These are phyloP conservation scores for Russula sp. DNA, from an alignment of 768 basidiomycete genomes.

Conservation along the genomic window DNA sequence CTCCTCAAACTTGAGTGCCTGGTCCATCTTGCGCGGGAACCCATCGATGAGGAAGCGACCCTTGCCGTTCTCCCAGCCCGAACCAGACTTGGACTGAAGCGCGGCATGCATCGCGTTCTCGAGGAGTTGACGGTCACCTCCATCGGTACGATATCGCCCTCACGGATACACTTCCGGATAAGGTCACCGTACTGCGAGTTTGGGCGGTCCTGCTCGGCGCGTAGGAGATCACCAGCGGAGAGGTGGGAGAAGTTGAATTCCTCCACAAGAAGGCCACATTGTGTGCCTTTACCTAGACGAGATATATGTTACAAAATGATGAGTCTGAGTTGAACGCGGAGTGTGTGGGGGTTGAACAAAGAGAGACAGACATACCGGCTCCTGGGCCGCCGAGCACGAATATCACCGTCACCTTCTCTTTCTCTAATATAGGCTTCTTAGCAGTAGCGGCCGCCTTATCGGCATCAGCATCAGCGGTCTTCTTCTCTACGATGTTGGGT, in stretches of 20 bases:
- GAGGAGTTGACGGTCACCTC: slow-evolving; percentile 94
- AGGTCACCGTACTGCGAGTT: slow-evolving; percentile 80
- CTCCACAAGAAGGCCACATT: slow-evolving; percentile 79
- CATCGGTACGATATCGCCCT: slow-evolving; percentile 94
- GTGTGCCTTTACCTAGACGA: slow-evolving; percentile 86
- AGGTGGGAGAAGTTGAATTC: slow-evolving; percentile 90
- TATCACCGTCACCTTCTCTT: slow-evolving; percentile 75
- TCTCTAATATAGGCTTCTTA: slow-evolving; percentile 50
- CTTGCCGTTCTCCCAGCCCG: slow-evolving; percentile 65
- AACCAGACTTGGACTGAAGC: slow-evolving; percentile 44
- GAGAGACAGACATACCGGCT: slow-evolving; percentile 59
- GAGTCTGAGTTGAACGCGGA: neutral
- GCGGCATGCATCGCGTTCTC: slow-evolving; percentile 84
- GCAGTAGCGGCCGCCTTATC: neutral
- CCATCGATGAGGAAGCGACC: slow-evolving; percentile 96
- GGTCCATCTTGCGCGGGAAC: slow-evolving; percentile 98
- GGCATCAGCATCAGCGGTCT: slow-evolving; percentile 37
- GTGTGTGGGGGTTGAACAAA: neutral
- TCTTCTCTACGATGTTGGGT: slow-evolving; percentile 45
- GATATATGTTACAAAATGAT: slow-evolving; percentile 2
- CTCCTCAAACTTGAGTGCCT: slow-evolving; percentile 87
- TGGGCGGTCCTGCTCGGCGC: slow-evolving; percentile 87
- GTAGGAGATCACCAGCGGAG: slow-evolving; percentile 96
- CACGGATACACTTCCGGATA: slow-evolving; percentile 84
- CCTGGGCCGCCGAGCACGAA: slow-evolving; percentile 98